Evolutionary conservation across 192 early-diverging fungal species (phyloP).

Genomic region (Backusella westeae): DNA sequence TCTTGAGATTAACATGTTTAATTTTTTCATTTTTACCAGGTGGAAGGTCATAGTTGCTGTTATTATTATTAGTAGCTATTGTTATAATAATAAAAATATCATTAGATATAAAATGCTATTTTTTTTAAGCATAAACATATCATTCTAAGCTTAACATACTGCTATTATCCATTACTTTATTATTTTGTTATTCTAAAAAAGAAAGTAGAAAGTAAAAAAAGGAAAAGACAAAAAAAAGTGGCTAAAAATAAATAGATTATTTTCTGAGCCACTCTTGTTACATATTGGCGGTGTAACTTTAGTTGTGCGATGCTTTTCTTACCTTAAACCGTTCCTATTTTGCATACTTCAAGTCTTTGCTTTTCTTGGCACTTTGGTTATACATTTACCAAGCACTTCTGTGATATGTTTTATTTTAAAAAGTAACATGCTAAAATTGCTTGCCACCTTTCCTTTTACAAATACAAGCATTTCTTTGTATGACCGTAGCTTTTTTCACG

Average conservation of each 20-base stretch:
- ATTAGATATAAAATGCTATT: not conserved
- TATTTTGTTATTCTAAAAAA: not conserved
- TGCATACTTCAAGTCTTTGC: not conserved
- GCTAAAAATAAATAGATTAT: not conserved
- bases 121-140: not conserved
- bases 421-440: not conserved
- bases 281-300: not conserved
- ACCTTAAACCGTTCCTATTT: not conserved
- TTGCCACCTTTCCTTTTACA: not conserved
- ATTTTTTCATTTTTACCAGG: not conserved
- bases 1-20: not conserved
- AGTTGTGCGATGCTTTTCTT: not conserved
- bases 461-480: conserved; percentile 3
- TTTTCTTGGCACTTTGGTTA: not conserved
- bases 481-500: not conserved
- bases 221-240: not conserved
- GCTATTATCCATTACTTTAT: not conserved
- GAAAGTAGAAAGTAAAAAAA: not conserved
- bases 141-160: not conserved
- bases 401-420: not conserved
- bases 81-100: not conserved
- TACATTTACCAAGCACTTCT: not conserved
- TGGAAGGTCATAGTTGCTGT: not conserved
- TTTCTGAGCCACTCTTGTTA: conserved; percentile 6
- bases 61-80: not conserved